Base-by-base conservation (phyloP, 73 alveolate species). In the Stentor coeruleus region DNA sequence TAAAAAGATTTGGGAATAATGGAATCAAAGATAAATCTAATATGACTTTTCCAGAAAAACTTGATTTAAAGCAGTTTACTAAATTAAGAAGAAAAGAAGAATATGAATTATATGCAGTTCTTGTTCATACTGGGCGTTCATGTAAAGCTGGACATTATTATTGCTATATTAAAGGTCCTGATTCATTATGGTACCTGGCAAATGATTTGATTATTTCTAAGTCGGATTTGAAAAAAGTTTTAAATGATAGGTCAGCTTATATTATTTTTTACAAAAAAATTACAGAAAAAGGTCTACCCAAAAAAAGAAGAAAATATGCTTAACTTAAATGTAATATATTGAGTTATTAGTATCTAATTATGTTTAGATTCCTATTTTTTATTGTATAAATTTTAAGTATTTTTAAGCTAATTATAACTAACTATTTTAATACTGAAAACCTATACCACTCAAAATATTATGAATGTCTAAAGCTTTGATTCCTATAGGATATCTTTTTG, bases 61-160 rank as follows among this genome's bases (percentile, higher is more conserved):
- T 88, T 35, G 72, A 81, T 35, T 41, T 88, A 3, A 33, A 82
- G 3, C 41, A 38, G 20, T 88, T 66, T 72, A 76, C 74, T 1
- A 20, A 20, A 59, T 76, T 74, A 40, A 72, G 58, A 31, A 80
- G 84, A 20, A 41, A 57, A 14, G 0, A n/a, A 2, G 2, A 20
- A n/a, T 88, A 41, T 73, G 87, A 79, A 20, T 49, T 88, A 3
- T 82, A 38, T 74, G 94, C 91, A 84, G 91, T 88, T 3, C 76
- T 88, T 2, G 91, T 88, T 20, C 94, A 88, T 40, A 30, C 75
- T 30, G 94, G 94, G 26, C 42, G 74, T 2, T 38, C 85, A 20
- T 79, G 87, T n/a, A 79, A 83, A 30, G 59, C 91, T 11, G 94
- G 94, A 15, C 94, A 88, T 57, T 88, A 88, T 49, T 84, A 79